Evolutionary conservation across 163 green algal genomes (phyloP), one percentile per base, ranked within the genome.

Genomic region (Chloromonas sp.): DNA sequence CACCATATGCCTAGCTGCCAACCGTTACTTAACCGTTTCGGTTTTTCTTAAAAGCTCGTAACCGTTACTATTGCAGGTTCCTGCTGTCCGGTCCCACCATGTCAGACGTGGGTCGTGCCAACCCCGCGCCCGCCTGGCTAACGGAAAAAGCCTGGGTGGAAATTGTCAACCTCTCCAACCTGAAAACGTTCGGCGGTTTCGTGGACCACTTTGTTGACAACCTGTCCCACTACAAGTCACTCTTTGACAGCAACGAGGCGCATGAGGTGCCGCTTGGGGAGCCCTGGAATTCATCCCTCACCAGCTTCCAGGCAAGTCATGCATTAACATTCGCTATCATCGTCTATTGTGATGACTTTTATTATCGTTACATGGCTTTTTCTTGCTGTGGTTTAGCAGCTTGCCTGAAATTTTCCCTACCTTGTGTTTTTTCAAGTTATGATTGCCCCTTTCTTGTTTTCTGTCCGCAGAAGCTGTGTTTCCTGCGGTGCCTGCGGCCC

Each of bases 131-230:
- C 8, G 85, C 87, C 15, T 97, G 94, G 94, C 84, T 96, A 1
- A 96, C 92, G 2, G 94, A 96, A 60, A 95, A 96, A 86, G 87
- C 84, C 15, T 97, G 94, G 94, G 84, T 92, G 36, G 93, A 96
- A 88, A 77, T 97, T 2, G 82, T 95, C 57, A 96, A 94, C 84
- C 84, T 97, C 5, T 87, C 83, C 3, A 70, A 85, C 57, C 90
- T 97, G 79, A 89, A 90, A 0, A 82, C 60, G 1, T 97, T 95
- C 84, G n/a, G 2, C 61, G 86, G 87, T 57, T 91, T 96, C 81
- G 82, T 81, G 60, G 60, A 89, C 58, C 88, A 95, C 84, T 86
- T 97, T 36, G 84, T 85, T 2, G 57, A 82, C 5, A 87, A 93
- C 81, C 61, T 95, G 70, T 62, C 74, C 0, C 88, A 93, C 77